Evolutionary conservation across 371 early-diverging fungal species (phyloP), one percentile per base, ranked within the genome.

Genomic region (Mucor ambiguus): DNA sequence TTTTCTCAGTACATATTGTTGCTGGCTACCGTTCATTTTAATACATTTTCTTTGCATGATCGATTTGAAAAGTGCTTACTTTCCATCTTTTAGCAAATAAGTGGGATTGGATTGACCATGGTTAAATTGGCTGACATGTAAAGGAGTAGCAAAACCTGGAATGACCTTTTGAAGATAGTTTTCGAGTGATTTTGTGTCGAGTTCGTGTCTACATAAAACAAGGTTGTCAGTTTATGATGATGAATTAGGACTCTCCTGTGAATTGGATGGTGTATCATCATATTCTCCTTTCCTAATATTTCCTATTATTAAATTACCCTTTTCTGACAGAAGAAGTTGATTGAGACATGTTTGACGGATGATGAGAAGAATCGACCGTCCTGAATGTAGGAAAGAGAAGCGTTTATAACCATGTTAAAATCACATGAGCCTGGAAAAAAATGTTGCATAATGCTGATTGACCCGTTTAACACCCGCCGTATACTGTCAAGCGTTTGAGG

Each of bases 91-190:
- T 64, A 93, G 60, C 28, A 92, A 80, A 67, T 91, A 96, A 18
- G 97, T 96, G 5, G 97, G 97, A 73, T 96, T 96, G 72, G 91
- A 90, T 66, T 95, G 96, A 0, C 97, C 97, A 8, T 90, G 81
- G 59, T 89, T 89, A 77, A 96, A 96, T 82, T 95, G 95, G 60
- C 82, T 83, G 35, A 94, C 72, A 22, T 83, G 66, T 52, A 95
- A 70, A 4, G 95, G 95, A 22, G 71, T 59, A 11, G 63, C 67
- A 55, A 96, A 80, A n/a, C 75, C 84, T 18, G 84, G 79, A 16
- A 87, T 71, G 32, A 72, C 52, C 22, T 81, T 67, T 8, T 48
- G 33, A 12, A 93, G 74, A 66, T 88, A 90, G 4, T 67, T 68
- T 58, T 86, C 85, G 20, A 95, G 84, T 32, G 67, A 74, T 6